These are phyloP conservation scores for Thielaviopsis populi DNA, from an alignment of 2,329 filamentous ascomycete genomes.

Conservation along the genomic window DNA sequence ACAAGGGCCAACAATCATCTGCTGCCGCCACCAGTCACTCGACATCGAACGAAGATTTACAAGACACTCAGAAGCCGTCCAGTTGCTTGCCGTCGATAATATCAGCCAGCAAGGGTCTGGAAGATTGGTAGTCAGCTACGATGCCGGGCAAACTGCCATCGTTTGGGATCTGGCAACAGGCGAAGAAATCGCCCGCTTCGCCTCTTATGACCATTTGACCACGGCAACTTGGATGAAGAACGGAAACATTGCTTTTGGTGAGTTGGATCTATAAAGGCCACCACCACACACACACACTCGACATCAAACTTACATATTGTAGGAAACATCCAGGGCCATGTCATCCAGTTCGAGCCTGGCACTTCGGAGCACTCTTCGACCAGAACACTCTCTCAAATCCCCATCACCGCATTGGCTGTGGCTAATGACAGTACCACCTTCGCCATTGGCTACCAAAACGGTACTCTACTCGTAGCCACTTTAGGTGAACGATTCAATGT, in stretches of 20 bases:
- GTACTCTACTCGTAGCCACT: slow-evolving; percentile 77
- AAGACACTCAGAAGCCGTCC: slow-evolving; percentile 67
- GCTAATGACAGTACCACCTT: slow-evolving; percentile 83
- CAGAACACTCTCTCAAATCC: slow-evolving; percentile 78
- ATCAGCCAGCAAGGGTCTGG: slow-evolving; percentile 76
- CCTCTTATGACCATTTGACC: slow-evolving; percentile 72
- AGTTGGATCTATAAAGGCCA: slow-evolving; percentile 22
- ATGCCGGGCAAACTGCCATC: slow-evolving; percentile 78
- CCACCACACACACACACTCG: too few species aligned
- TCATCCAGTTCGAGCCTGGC: slow-evolving; percentile 85
- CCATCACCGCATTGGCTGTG: slow-evolving; percentile 85
- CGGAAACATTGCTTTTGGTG: slow-evolving; percentile 93
- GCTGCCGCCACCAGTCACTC: slow-evolving; percentile 82
- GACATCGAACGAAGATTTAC: slow-evolving; percentile 78
- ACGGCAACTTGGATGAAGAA: slow-evolving; percentile 92
- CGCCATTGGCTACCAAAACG: slow-evolving; percentile 96
- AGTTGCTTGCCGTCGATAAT: slow-evolving; percentile 78
- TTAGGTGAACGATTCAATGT: slow-evolving; percentile 88
- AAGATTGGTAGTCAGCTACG: slow-evolving; percentile 80
- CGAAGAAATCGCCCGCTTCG: slow-evolving; percentile 79
- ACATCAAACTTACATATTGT: slow-evolving; percentile 19
- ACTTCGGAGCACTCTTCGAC: slow-evolving; percentile 87
- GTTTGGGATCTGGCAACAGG: slow-evolving; percentile 94
- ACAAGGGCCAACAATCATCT: slow-evolving; percentile 66
- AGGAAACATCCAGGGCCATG: slow-evolving; percentile 87